Conservation (phyloP, 73 alveolate genomes). For the Tetrahymena elliotti region DNA sequence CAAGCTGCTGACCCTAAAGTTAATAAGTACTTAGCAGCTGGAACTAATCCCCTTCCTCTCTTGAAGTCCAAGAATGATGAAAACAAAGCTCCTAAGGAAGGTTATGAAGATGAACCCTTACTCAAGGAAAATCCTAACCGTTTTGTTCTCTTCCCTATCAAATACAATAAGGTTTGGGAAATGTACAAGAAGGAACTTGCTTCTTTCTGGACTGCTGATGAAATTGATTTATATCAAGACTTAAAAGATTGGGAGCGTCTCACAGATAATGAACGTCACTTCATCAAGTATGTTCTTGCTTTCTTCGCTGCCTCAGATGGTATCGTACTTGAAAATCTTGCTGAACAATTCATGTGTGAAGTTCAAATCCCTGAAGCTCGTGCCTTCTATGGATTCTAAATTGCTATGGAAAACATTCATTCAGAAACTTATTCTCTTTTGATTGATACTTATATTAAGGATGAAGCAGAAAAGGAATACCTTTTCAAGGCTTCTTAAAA, state of each 20-base stretch:
- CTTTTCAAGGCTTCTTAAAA: conserved; percentile 80
- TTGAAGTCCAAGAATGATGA: background rate
- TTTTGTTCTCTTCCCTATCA: conserved; percentile 81
- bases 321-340: conserved; percentile 89
- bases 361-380: conserved; percentile 91
- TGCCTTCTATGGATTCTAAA: conserved; percentile 93
- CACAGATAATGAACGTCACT: conserved; percentile 79
- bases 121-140: conserved; percentile 74
- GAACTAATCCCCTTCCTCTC: background rate
- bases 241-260: conserved; percentile 83
- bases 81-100: background rate
- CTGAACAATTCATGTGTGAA: conserved; percentile 74
- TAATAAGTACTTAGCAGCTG: background rate
- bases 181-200: conserved; percentile 92
- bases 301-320: conserved; percentile 98
- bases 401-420: conserved; percentile 97
- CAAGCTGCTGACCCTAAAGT: background rate
- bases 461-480: conserved; percentile 55
- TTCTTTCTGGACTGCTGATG: conserved; percentile 94
- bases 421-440: conserved; percentile 86
- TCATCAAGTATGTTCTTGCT: conserved; percentile 92
- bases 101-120: conserved; percentile 56
- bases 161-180: conserved; percentile 90
- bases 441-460: conserved; percentile 82
- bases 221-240: conserved; percentile 81